Evolutionary conservation across 352 stramenopile genomes (phyloP).

Genomic region (Phytopythium ostracodes): DNA sequence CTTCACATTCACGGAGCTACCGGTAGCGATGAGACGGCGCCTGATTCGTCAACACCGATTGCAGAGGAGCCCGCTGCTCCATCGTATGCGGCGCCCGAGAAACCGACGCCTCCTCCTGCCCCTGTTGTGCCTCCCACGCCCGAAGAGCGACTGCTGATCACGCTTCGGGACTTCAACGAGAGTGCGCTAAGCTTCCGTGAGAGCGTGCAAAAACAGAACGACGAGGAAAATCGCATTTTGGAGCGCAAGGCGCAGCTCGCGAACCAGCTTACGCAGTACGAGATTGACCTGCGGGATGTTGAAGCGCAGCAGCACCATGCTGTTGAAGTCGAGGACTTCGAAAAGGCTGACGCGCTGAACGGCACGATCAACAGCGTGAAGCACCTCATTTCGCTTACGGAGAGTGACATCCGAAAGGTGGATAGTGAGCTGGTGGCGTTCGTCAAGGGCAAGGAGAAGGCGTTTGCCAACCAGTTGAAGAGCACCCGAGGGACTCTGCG

Average conservation of each 20-base stretch:
- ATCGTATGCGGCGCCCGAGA: conserved; percentile 16
- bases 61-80: conserved; percentile 8
- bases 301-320: conserved; percentile 80
- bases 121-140: conserved; percentile 38
- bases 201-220: conserved; percentile 58
- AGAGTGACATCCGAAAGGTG: conserved; percentile 76
- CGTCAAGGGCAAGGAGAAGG: conserved; percentile 74
- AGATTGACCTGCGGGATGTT: conserved; percentile 74
- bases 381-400: conserved; percentile 74
- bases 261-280: conserved; percentile 73
- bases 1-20: conserved; percentile 37
- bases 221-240: conserved; percentile 68
- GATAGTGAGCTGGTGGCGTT: conserved; percentile 69
- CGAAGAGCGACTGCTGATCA: conserved; percentile 61
- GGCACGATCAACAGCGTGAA: conserved; percentile 76
- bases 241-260: conserved; percentile 61
- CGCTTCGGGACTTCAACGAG: conserved; percentile 70
- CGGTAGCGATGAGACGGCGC: conserved; percentile 14
- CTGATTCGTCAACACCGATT: conserved; percentile 9
- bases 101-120: conserved; percentile 17
- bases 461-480: conserved; percentile 71
- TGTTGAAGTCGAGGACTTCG: conserved; percentile 81
- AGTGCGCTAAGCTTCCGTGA: conserved; percentile 68
- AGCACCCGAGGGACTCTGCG: conserved; percentile 68
- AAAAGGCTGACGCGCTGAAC: conserved; percentile 79